Evolutionary conservation across 1,284 basidiomycete genomes (phyloP).

Genomic region (Ustilago cynodontis): DNA sequence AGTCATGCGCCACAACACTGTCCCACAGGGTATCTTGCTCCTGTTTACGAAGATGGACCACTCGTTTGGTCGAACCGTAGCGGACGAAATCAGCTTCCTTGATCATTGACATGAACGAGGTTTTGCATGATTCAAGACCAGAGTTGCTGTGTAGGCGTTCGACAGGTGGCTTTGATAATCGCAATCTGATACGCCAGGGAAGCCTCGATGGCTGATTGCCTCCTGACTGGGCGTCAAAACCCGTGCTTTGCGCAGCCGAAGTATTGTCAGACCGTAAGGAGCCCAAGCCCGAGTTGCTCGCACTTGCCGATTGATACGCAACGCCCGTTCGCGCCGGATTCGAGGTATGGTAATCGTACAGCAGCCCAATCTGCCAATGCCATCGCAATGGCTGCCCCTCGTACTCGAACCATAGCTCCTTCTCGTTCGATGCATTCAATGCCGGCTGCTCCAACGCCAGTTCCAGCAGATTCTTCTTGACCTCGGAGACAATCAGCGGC

Average conservation of each 20-base stretch:
- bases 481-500: conserved; percentile 51
- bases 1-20: conserved; percentile 78
- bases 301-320: conserved; percentile 14
- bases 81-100: conserved; percentile 67
- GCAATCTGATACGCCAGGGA: conserved; percentile 56
- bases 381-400: conserved; percentile 58
- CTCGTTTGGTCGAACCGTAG: conserved; percentile 59
- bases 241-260: not conserved
- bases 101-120: conserved; percentile 63
- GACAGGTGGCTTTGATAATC: conserved; percentile 52
- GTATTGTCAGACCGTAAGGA: conserved; percentile 18
- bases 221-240: not conserved
- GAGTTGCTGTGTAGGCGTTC: conserved; percentile 55
- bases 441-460: conserved; percentile 46
- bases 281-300: conserved; percentile 17
- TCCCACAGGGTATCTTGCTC: conserved; percentile 66
- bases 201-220: conserved; percentile 11
- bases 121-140: conserved; percentile 51
- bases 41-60: conserved; percentile 56
- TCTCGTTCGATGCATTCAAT: conserved; percentile 39
- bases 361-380: conserved; percentile 65
- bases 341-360: conserved; percentile 58
- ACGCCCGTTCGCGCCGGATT: conserved; percentile 49
- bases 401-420: conserved; percentile 61
- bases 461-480: conserved; percentile 54